Conservation (phyloP, 106 monocot species). For the Dendrobium chrysotoxum region DNA sequence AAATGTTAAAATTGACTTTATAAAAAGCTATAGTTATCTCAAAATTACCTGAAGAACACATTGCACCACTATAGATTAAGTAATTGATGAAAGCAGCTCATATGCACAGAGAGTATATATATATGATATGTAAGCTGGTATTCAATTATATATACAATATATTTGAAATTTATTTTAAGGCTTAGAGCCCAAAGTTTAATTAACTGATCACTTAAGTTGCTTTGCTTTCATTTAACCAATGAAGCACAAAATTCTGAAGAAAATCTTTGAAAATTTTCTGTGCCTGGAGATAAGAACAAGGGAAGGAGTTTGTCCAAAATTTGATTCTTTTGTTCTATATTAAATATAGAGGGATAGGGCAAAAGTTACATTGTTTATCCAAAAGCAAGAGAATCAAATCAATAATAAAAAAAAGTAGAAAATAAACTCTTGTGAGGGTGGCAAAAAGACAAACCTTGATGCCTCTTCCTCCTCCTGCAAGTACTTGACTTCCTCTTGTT, state of each 20-base stretch:
- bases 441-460: slow-evolving; percentile 2
- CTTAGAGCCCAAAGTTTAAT: background rate
- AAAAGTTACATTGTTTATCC: background rate
- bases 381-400: background rate
- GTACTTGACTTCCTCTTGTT: background rate
- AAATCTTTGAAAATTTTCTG: background rate
- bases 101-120: too few relatives aligned
- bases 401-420: background rate
- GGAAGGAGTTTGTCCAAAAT: background rate
- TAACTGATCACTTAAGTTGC: background rate
- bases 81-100: too few relatives aligned
- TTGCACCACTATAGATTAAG: too few relatives aligned
- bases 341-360: background rate
- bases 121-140: too few relatives aligned
- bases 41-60: too few relatives aligned
- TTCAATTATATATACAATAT: background rate
- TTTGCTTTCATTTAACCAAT: background rate
- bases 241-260: background rate
- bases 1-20: too few relatives aligned
- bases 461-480: background rate
- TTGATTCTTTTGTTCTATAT: background rate
- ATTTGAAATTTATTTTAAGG: background rate
- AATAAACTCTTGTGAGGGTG: background rate
- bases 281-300: slow-evolving; percentile 1
- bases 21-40: too few relatives aligned